Percentiles rank a stretch among this genome's conserved stretches.
Conservation (phyloP, 140 eudicot species). For the Oenanthe javanica region DNA sequence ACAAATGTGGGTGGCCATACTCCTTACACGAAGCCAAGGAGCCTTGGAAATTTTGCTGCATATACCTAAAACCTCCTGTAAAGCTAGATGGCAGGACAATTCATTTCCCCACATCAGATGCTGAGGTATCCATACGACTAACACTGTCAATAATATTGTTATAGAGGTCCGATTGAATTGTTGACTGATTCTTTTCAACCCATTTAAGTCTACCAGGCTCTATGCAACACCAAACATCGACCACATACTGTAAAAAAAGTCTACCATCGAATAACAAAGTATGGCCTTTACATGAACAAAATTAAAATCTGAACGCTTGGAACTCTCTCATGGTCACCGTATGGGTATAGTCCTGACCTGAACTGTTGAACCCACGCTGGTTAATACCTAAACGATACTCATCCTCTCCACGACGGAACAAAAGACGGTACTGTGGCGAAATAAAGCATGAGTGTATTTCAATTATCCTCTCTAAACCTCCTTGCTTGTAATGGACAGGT, state of each 20-base stretch:
- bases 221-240: background rate
- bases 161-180: background rate
- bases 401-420: background rate
- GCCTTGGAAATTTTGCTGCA: background rate
- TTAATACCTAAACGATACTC: background rate
- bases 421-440: background rate
- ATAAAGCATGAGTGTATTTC: background rate
- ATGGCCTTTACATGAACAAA: background rate
- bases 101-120: background rate
- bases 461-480: background rate
- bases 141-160: background rate
- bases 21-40: no score
- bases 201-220: background rate
- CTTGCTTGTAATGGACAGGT: background rate
- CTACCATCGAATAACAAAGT: background rate
- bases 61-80: background rate
- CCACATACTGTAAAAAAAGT: background rate
- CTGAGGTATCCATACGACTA: background rate
- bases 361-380: accelerated
- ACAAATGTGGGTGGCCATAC: no score
- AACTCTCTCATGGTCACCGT: background rate
- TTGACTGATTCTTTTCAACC: background rate
- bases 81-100: background rate
- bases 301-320: background rate
- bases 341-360: background rate